Evolutionary conservation across 495 filamentous ascomycete genomes (phyloP).

Genomic region (Podospora bellae-mahoneyi): DNA sequence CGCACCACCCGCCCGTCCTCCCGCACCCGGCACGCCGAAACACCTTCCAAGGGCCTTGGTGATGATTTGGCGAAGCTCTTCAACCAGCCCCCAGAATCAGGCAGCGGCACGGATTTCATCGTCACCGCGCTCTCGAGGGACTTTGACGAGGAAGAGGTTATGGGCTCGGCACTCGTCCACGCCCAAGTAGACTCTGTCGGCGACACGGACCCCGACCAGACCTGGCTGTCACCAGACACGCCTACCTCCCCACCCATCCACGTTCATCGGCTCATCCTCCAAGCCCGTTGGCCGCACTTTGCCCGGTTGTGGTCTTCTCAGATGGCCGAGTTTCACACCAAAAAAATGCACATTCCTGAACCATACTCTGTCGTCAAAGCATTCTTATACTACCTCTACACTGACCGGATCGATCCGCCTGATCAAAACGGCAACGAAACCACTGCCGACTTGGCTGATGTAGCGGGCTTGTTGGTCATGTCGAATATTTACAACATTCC

Average conservation of each 20-base stretch:
- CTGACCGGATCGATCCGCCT: conserved; percentile 74
- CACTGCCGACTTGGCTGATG: conserved; percentile 68
- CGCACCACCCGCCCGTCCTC: conserved; percentile 50
- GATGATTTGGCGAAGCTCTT: conserved; percentile 81
- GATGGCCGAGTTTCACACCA: conserved; percentile 95
- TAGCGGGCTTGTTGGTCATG: conserved; percentile 96
- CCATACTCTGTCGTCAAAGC: conserved; percentile 91
- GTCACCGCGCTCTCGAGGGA: conserved; percentile 74
- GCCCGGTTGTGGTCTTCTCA: conserved; percentile 82
- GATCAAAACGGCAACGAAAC: conserved; percentile 50
- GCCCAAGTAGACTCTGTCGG: conserved; percentile 12
- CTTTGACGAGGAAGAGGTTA: conserved; percentile 59
- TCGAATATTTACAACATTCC: conserved; percentile 96
- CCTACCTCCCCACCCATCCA: conserved; percentile 82
- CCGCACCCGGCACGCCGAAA: conserved; percentile 38
- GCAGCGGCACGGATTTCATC: conserved; percentile 79
- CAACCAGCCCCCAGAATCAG: conserved; percentile 70
- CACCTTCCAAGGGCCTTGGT: conserved; percentile 66
- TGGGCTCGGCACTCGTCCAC: conserved; percentile 46
- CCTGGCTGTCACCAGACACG: conserved; percentile 59
- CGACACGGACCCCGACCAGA: conserved; percentile 45
- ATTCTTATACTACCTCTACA: conserved; percentile 95
- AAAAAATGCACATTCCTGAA: conserved; percentile 96
- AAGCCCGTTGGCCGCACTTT: conserved; percentile 96
- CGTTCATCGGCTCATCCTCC: conserved; percentile 87